phyloP scores from a whole-genome alignment of 768 basidiomycete genomes.

The Lactarius psammicola region DNA sequence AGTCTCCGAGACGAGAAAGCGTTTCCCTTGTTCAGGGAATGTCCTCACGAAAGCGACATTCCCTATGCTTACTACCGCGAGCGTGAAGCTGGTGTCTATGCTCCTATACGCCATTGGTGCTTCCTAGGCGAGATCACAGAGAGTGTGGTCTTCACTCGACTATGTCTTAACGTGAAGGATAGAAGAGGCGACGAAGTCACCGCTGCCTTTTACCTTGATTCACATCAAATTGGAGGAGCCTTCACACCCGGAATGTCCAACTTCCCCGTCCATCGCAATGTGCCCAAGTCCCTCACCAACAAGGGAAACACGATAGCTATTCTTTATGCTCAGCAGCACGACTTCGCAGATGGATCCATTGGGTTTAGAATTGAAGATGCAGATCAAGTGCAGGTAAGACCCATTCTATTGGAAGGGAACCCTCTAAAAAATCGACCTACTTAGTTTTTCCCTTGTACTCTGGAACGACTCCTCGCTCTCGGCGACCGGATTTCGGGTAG shows the following conservation, averaged over 20 bases:
- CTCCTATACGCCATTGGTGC: background rate
- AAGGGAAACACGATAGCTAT: background rate
- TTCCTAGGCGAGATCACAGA: background rate
- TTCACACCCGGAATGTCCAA: background rate
- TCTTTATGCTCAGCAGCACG: background rate
- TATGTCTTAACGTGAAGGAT: background rate
- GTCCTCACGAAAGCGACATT: background rate
- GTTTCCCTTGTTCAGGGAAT: background rate
- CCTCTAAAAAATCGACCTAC: background rate
- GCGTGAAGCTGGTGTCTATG: background rate
- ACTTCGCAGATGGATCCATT: background rate
- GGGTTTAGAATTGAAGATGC: background rate
- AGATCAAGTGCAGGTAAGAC: background rate
- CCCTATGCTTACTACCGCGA: background rate
- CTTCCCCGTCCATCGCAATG: background rate
- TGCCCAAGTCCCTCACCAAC: background rate
- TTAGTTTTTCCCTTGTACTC: background rate
- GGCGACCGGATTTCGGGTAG: background rate
- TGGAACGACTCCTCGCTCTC: background rate
- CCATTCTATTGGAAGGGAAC: background rate
- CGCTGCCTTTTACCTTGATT: background rate
- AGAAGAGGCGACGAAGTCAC: background rate
- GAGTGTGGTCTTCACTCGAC: background rate
- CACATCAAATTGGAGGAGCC: background rate
- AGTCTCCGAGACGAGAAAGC: background rate